Base-by-base conservation (phyloP, 2,329 filamentous ascomycete genomes). In the Coleophoma cylindrospora region DNA sequence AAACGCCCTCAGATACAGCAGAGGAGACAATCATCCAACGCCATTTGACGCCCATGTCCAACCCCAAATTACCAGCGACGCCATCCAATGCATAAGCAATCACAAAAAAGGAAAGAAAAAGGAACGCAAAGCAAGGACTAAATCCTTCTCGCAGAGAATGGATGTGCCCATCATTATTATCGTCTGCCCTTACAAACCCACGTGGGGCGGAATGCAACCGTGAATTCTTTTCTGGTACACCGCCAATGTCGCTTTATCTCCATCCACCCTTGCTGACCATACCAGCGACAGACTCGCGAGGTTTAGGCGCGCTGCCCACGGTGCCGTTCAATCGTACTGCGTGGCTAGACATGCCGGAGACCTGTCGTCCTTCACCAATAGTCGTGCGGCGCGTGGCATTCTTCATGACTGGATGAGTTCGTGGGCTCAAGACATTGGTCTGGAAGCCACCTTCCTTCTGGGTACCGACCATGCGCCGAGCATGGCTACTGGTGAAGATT, bases 401-500 rank as follows among this genome's bases (percentile, higher is more conserved):
- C 63, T 86, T 86, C 59, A 76, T 73, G 27, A 86, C 74, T 2
- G 81, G 77, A 15, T 79, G 71, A 27, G 74, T 75, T 34, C 82
- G 73, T 27, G 84, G 84, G 57, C 80, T 83, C 45, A 87, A 68
- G 13, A 87, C 81, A 50, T 74, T 79, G 37, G 69, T 68, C 52
- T 76, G 77, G 60, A 70, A 73, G 15, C 79, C 75, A 45, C 73
- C 71, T 40, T 80, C 79, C 57, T 79, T 80, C 33, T 83, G 77
- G 44, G 73, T 77, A 61, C 78, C 82, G 37, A 83, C 79, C 80
- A 87, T 86, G 13, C 84, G 74, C 40, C 84, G 74, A 22, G 84
- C 83, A 54, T 86, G 83, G 49, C 78, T 76, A 21, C 83, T 80
- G 1, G 81, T 84, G 65, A 87, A 86, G 65, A 84, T 73, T 8